A percentile compares a stretch with the other conserved stretches of the same genome.
Conservation (phyloP, 2,329 filamentous ascomycete species). For the Venturia aucupariae region DNA sequence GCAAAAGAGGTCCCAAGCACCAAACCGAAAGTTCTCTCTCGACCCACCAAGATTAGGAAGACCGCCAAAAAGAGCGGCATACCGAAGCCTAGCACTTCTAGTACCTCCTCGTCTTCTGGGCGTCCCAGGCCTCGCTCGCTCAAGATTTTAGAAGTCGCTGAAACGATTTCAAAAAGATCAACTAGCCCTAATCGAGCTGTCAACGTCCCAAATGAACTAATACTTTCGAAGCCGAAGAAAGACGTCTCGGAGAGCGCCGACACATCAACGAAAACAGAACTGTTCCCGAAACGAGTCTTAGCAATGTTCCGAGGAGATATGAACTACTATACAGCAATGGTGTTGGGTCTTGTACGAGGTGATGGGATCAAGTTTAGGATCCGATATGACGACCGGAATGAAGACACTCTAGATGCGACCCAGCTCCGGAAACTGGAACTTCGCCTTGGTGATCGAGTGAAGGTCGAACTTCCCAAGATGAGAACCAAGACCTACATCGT, state of each 20-base stretch:
- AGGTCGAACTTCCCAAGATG: slow-evolving; percentile 36
- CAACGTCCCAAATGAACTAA: not conserved
- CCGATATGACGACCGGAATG: slow-evolving; percentile 40
- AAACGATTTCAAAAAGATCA: slow-evolving; percentile 22
- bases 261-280: not conserved
- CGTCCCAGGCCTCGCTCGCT: slow-evolving; percentile 14
- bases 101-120: not conserved
- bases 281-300: slow-evolving; percentile 42
- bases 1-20: not conserved
- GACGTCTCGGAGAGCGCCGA: not conserved
- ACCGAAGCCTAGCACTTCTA: not conserved
- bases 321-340: slow-evolving; percentile 53
- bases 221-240: not conserved
- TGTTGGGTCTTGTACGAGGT: slow-evolving; percentile 35
- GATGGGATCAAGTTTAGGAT: slow-evolving; percentile 35
- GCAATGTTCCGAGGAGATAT: slow-evolving; percentile 46
- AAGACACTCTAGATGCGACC: slow-evolving; percentile 27
- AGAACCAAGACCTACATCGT: slow-evolving; percentile 37
- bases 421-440: slow-evolving; percentile 36
- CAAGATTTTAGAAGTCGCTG: slow-evolving; percentile 17
- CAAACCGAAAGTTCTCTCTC: not conserved
- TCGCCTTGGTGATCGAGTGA: slow-evolving; percentile 35
- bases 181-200: not conserved
- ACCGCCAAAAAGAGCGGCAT: not conserved
- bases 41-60: not conserved